These are phyloP conservation scores for Verticillium zaregamsianum DNA, from an alignment of 2,329 filamentous ascomycete species.

Conservation along the genomic window DNA sequence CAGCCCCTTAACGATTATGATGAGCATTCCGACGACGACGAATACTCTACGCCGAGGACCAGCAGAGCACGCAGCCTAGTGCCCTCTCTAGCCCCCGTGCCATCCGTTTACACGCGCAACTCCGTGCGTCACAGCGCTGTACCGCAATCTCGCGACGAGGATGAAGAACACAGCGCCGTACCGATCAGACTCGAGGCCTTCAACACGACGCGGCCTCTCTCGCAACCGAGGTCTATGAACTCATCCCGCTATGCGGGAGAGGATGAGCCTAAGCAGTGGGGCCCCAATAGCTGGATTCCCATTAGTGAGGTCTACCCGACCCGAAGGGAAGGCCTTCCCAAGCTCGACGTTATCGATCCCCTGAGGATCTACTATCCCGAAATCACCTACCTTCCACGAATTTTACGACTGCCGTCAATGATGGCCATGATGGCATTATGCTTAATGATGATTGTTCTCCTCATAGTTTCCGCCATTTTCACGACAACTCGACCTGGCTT, in stretches of 20 bases:
- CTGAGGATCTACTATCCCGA: constrained; percentile 35
- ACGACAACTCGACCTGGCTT: constrained; percentile 61
- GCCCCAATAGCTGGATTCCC: constrained; percentile 22
- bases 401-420: constrained; percentile 65
- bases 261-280: neutral
- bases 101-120: neutral
- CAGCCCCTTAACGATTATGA: neutral
- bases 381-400: constrained; percentile 67
- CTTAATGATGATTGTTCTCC: constrained; percentile 64
- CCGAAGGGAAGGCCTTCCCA: constrained; percentile 12
- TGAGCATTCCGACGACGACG: neutral
- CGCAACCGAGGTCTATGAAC: neutral
- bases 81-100: neutral
- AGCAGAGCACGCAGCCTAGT: neutral
- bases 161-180: neutral
- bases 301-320: constrained; percentile 22
- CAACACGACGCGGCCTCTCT: constrained; percentile 1
- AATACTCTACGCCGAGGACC: neutral
- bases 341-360: constrained; percentile 29
- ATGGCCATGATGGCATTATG: constrained; percentile 56
- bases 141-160: neutral
- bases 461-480: constrained; percentile 70
- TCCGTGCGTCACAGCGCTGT: neutral
- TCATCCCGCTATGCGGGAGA: neutral
- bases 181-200: neutral